Base-by-base conservation (phyloP, 768 basidiomycete species). In the Trametes gibbosa region DNA sequence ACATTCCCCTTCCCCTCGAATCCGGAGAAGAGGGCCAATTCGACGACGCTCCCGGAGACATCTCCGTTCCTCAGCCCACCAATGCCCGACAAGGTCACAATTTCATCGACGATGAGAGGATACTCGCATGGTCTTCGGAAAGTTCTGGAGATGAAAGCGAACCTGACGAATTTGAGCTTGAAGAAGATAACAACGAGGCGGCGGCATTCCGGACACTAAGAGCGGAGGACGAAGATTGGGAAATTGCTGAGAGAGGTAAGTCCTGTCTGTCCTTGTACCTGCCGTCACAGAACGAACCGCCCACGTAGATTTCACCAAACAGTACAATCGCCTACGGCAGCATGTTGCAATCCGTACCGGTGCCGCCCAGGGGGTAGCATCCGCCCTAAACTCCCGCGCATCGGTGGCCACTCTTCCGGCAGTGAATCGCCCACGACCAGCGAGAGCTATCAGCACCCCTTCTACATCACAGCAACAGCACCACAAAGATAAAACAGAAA, bases 291-390 rank as follows among this genome's bases (percentile, higher is more conserved):
- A 14, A 49, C 55, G 64, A 45, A 49, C 51, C 5, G 60, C 65
- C 60, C 53, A 57, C 61, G 50, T 71, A 97, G 97, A 99, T 76
- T 98, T 99, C 67, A 98, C 97, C 34, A 98, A 98, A 74, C 95
- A 98, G 67, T 99, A 91, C 75, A 98, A 98, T 75, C 88, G 97
- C 23, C 79, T 98, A 29, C 79, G 90, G 50, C 95, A 98, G 71
- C 92, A 98, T 70, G 87, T 92, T 56, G 90, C 90, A 21, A 89
- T 93, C 5, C 86, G 86, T 37, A 83, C 84, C 17, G 90, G 91
- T 2, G 84, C 79, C 55, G 89, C 84, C 0, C 82, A 84, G 54
- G 84, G 86, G 13, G 70, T 78, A 6, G 68, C 77, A 1, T 87
- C 87, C 5, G 75, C 84, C 1, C 76, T 77, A 16, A 79, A 83